A percentile compares a stretch with the other conserved stretches of the same genome.
phyloP scores from a whole-genome alignment of 139 green algal species.

The Picocystis salinarum region DNA sequence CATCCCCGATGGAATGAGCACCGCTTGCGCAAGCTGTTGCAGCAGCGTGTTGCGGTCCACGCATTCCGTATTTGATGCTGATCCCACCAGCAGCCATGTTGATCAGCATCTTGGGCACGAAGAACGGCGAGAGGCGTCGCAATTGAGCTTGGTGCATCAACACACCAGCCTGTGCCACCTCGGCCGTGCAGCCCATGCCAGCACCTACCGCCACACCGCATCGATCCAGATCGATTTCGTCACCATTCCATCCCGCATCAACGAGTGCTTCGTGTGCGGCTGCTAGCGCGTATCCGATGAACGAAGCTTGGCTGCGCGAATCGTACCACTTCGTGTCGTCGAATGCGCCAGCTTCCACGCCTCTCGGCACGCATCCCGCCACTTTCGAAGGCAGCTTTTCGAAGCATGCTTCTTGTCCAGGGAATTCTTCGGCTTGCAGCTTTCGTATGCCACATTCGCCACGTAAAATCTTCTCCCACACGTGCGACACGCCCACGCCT shows the following conservation, averaged over 20 bases:
- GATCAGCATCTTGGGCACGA: conserved; percentile 70
- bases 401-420: conserved; percentile 3
- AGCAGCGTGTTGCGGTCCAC: conserved; percentile 57
- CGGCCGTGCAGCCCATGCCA: conserved; percentile 64
- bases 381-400: conserved; percentile 36
- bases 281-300: conserved; percentile 26
- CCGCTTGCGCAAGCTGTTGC: conserved; percentile 52
- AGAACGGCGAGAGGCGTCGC: conserved; percentile 63
- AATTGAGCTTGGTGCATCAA: conserved; percentile 28
- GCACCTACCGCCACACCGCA: conserved; percentile 67
- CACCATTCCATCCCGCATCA: conserved; percentile 30
- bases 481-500: conserved; percentile 32
- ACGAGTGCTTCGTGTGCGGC: conserved; percentile 31
- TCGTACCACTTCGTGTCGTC: conserved; percentile 5
- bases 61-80: conserved; percentile 48
- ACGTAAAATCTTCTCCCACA: conserved; percentile 41
- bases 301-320: conserved; percentile 14
- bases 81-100: conserved; percentile 84
- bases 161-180: conserved; percentile 47
- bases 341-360: conserved; percentile 12
- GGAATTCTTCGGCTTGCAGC: conserved; percentile 42
- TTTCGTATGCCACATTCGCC: conserved; percentile 34
- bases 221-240: conserved; percentile 6
- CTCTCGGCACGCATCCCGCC: conserved; percentile 25
- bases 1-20: conserved; percentile 50